A percentile compares a stretch with the other conserved stretches of the same genome.
Conservation (phyloP, 2,329 filamentous ascomycete genomes). For the Ceratocystis variospora region DNA sequence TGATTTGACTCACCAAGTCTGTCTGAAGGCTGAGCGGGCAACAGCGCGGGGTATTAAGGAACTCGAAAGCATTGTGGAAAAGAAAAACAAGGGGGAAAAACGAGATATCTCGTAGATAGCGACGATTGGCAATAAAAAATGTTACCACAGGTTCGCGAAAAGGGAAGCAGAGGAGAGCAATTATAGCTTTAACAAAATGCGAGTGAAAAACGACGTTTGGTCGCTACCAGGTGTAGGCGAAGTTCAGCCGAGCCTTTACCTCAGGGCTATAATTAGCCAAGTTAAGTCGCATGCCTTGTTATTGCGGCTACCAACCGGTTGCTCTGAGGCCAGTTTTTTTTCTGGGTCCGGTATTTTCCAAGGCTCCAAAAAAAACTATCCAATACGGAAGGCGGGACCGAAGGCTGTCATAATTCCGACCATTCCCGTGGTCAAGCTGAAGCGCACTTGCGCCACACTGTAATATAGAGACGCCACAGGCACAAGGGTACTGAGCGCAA, state of each 20-base stretch:
- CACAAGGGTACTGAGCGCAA: slow-evolving; percentile 6
- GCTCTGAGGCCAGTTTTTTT: slow-evolving; percentile 10
- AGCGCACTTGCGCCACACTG: slow-evolving; percentile 8
- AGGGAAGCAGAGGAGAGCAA: slow-evolving; percentile 4
- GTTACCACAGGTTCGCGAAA: slow-evolving; percentile 11
- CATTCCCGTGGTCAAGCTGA: slow-evolving; percentile 16
- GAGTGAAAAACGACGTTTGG: slow-evolving; percentile 18
- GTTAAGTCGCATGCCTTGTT: neutral
- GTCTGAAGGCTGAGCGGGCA: slow-evolving; percentile 43
- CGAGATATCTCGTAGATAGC: slow-evolving; percentile 14
- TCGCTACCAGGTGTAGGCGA: slow-evolving; percentile 12
- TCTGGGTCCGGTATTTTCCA: slow-evolving; percentile 16
- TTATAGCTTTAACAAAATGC: slow-evolving; percentile 4
- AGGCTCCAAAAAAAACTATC: slow-evolving; percentile 4
- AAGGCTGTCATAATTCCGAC: slow-evolving; percentile 10
- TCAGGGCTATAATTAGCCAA: neutral
- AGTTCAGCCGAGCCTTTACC: slow-evolving; percentile 16
- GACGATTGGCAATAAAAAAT: slow-evolving; percentile 7
- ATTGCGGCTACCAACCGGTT: neutral
- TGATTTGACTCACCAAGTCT: slow-evolving; percentile 30
- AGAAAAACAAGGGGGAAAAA: slow-evolving; percentile 10
- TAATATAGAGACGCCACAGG: neutral
- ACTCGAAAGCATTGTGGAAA: slow-evolving; percentile 43
- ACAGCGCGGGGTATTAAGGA: slow-evolving; percentile 46
- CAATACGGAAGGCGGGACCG: slow-evolving; percentile 17